These are phyloP conservation scores for Cercophora samala DNA, from an alignment of 495 filamentous ascomycete species.

Conservation along the genomic window DNA sequence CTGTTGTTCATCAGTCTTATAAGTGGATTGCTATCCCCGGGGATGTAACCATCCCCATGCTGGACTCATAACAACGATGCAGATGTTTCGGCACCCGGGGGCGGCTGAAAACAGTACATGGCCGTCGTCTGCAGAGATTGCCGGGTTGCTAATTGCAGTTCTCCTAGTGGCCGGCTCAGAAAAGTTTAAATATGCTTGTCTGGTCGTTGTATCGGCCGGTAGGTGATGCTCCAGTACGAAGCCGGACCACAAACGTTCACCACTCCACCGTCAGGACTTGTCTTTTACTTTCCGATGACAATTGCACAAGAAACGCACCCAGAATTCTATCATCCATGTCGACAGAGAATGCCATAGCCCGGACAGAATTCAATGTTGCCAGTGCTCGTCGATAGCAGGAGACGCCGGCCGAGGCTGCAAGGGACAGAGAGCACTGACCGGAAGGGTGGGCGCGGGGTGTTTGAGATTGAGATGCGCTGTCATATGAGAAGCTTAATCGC, in stretches of 20 bases:
- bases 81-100: constrained; percentile 21
- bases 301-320: no score
- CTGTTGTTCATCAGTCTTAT: constrained; percentile 12
- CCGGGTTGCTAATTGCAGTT: constrained; percentile 5
- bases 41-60: constrained; percentile 2
- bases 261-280: no score
- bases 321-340: no score
- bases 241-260: no score
- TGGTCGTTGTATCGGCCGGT: not conserved
- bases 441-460: no score
- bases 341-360: no score
- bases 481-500: constrained; percentile 4
- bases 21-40: not conserved
- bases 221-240: not conserved
- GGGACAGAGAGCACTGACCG: no score
- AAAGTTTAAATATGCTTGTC: not conserved
- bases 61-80: constrained; percentile 5
- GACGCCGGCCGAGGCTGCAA: no score
- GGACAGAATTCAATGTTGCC: no score
- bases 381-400: no score
- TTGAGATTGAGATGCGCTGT: no score
- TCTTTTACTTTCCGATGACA: no score
- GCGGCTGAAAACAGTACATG: constrained; percentile 18
- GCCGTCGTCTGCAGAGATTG: not conserved
- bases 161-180: not conserved